Base-by-base conservation (phyloP, 2,329 filamentous ascomycete genomes). In the Hymenoscyphus infarciens region DNA sequence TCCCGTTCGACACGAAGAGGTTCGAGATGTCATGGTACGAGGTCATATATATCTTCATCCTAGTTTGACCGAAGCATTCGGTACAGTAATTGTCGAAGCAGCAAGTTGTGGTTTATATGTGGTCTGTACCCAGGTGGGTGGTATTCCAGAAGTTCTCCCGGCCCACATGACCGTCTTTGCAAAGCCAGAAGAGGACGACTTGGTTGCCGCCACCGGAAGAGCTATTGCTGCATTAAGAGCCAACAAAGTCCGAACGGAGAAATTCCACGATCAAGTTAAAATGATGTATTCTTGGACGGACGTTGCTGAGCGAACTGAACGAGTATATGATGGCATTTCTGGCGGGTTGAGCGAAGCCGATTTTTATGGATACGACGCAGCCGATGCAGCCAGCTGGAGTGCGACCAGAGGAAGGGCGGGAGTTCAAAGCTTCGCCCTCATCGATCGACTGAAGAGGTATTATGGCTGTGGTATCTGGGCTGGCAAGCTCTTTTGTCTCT, bases 231-330 rank as follows among this genome's bases (percentile, higher is more conserved):
- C 91, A 33, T 82, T 99, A 61, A 87, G 94, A 54, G 89, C 89
- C 5, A 94, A 93, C 69, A 91, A 89, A 70, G 89, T 99, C 31
- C 87, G 92, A 66, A 96, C 95, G 0, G 94, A 98, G 74, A 86
- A 89, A 52, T 99, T 99, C 73, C 95, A 99, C 74, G 94, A 97
- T 68, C 91, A 98, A 76, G 95, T 99, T 66, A 92, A 94, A 76
- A 91, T 90, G 79, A 98, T 98, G 95, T 99, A 99, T 78, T 96
- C 92, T 1, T 99, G 95, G 95, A 91, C 91, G 31, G 94, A 99
- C 74, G 94, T 99, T 31, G 95, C 95, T 15, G 85, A 90, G 70
- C 89, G 95, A 61, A 98, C 95, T 0, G 95, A 99, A 77, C 85
- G 94, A 33, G 95, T 99, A 0, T 99, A 99, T 76, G 87, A 96